Evolutionary conservation across 108 stramenopile species (phyloP).

Genomic region (Nitzschia sp.): DNA sequence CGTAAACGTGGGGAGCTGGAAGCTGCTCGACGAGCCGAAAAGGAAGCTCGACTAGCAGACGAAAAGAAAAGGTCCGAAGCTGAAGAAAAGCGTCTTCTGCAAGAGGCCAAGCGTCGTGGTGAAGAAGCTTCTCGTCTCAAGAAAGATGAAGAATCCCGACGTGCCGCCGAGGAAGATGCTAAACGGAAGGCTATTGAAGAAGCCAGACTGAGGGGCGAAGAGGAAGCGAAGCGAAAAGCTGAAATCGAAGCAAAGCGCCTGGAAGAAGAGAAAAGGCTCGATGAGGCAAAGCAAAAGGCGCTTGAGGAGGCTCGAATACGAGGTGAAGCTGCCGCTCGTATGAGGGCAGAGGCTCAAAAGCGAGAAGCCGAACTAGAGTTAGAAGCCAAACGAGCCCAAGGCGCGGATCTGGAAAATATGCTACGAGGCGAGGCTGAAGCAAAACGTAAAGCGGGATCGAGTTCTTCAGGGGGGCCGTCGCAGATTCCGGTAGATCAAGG

Average conservation of each 20-base stretch:
- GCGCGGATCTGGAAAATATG: no score
- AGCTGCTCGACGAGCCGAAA: background rate
- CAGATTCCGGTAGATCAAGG: no score
- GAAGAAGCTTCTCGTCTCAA: background rate
- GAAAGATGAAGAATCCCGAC: background rate
- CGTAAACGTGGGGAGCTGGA: background rate
- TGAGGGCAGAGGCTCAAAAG: background rate
- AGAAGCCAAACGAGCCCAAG: background rate
- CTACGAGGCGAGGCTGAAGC: no score
- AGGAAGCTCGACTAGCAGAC: background rate
- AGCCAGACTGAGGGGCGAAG: background rate
- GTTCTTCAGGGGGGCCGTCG: no score
- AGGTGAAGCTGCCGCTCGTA: background rate
- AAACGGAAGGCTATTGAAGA: conserved; percentile 15
- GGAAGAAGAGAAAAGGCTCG: background rate
- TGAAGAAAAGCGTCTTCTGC: background rate
- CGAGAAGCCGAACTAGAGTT: background rate
- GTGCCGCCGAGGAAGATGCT: conserved; percentile 1
- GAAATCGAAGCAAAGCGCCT: conserved; percentile 1
- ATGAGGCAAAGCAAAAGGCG: background rate
- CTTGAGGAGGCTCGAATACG: background rate
- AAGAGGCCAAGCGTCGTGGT: background rate
- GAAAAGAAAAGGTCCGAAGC: background rate
- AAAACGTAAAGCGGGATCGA: no score
- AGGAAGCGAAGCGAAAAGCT: conserved; percentile 32